Conservation (phyloP, 2,329 filamentous ascomycete genomes). For the Zymoseptoria tritici region DNA sequence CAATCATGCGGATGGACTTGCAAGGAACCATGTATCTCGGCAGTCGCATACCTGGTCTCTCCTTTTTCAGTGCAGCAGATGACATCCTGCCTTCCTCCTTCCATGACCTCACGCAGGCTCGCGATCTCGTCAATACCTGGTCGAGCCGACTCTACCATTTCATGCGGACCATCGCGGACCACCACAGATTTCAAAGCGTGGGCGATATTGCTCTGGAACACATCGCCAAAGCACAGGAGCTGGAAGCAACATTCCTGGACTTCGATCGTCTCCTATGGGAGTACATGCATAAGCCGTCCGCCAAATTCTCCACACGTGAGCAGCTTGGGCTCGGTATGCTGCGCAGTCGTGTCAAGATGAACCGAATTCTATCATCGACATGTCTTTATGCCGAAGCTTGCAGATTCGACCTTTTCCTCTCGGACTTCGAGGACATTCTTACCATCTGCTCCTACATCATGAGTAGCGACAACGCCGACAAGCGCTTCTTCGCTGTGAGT, state of each 20-base stretch:
- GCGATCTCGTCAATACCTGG: slow-evolving; percentile 25
- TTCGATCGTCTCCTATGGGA: slow-evolving; percentile 23
- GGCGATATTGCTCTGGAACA: slow-evolving; percentile 24
- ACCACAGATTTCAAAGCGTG: slow-evolving; percentile 19
- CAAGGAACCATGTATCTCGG: slow-evolving; percentile 24
- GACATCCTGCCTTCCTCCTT: slow-evolving; percentile 20
- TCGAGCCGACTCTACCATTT: slow-evolving; percentile 25
- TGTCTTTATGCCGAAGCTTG: slow-evolving; percentile 23
- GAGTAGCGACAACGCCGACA: slow-evolving; percentile 22
- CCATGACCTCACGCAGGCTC: slow-evolving; percentile 23
- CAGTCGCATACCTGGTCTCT: slow-evolving; percentile 22
- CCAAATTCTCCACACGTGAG: slow-evolving; percentile 21
- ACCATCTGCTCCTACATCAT: slow-evolving; percentile 24
- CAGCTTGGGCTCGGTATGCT: slow-evolving; percentile 26
- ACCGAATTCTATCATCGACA: slow-evolving; percentile 22
- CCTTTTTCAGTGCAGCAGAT: slow-evolving; percentile 24
- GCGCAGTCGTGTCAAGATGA: slow-evolving; percentile 23
- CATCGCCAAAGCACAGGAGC: slow-evolving; percentile 21
- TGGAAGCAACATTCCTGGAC: slow-evolving; percentile 19
- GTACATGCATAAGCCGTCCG: slow-evolving; percentile 25
- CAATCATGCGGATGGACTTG: slow-evolving; percentile 27
- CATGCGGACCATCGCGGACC: slow-evolving; percentile 22
- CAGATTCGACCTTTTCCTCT: slow-evolving; percentile 21
- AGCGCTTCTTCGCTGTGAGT: slow-evolving; percentile 22
- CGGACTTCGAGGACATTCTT: slow-evolving; percentile 27